Base-by-base conservation (phyloP, 192 early-diverging fungal genomes). In the Backusella parvicylindrica region DNA sequence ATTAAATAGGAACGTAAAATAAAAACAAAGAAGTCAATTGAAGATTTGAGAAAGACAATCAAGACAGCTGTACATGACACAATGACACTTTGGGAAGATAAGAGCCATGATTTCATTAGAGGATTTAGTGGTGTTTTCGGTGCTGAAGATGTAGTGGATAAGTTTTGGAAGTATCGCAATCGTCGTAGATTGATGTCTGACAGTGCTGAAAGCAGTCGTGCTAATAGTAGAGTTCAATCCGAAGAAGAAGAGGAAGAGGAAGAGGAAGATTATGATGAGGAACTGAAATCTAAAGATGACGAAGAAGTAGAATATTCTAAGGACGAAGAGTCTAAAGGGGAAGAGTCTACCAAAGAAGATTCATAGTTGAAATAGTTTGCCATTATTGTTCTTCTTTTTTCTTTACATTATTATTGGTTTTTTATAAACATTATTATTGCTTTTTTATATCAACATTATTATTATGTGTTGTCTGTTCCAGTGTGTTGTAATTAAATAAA, bases 51-150 rank as follows among this genome's bases (percentile, higher is more conserved):
- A 64, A 85, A 89, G 28, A 86, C 89, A 53, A 89, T 94, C 68
- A 88, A 88, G 66, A 86, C 91, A 79, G 90, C 91, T 73, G 79
- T 89, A 67, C 84, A 84, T 26, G 91, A 90, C 11, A 91, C 89
- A 11, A 86, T 89, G 53, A 86, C 86, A 30, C 83, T 91, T 47
- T 93, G 92, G 92, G 91, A 92, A 76, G 89, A 89, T 37, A 82
- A 90, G n/a, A 91, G 89, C 38, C 89, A 93, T 65, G 93, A 94
- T 64, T 88, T 92, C 73, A 85, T 94, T 18, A 84, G 88, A 36
- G 91, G 89, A 16, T 94, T 93, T 67, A 82, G 86, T 21, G 85
- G 86, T 9, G 79, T 90, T 73, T 94, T 94, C 81, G 90, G 86
- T 12, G 85, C 86, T 16, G 89, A 91, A 47, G 78, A 80, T 77